phyloP scores from a whole-genome alignment of 2,329 filamentous ascomycete genomes.

The Pseudogymnoascus sp. region DNA sequence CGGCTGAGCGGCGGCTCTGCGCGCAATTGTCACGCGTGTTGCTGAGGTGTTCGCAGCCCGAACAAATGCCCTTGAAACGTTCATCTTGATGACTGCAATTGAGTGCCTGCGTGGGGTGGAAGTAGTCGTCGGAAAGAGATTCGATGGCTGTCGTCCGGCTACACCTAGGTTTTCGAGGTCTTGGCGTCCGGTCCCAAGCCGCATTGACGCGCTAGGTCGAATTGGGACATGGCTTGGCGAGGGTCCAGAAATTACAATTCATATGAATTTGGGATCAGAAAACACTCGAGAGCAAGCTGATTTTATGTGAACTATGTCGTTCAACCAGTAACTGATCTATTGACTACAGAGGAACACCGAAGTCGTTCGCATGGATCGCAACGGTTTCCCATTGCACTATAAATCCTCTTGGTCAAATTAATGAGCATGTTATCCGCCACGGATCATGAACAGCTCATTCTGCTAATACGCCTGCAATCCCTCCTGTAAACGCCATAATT shows the following conservation, averaged over 20 bases:
- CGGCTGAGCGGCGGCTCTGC: slow-evolving; percentile 45
- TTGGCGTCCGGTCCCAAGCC: slow-evolving; percentile 6
- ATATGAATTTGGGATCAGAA: background rate
- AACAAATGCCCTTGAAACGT: slow-evolving; percentile 25
- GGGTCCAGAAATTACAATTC: background rate
- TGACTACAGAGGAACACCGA: background rate
- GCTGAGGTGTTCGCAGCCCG: slow-evolving; percentile 23
- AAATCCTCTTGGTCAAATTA: background rate
- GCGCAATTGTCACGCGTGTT: slow-evolving; percentile 21
- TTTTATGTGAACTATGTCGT: too few species aligned
- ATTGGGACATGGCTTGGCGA: slow-evolving; percentile 3
- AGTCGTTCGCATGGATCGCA: background rate
- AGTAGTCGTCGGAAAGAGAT: slow-evolving; percentile 10
- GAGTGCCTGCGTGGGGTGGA: slow-evolving; percentile 16
- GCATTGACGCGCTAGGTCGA: background rate
- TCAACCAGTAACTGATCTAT: background rate
- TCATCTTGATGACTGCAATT: slow-evolving; percentile 26
- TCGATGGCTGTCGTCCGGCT: slow-evolving; percentile 10
- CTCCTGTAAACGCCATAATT: slow-evolving; percentile 20
- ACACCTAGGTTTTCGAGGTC: slow-evolving; percentile 13
- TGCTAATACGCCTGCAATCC: slow-evolving; percentile 1
- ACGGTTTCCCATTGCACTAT: background rate
- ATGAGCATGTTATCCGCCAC: background rate
- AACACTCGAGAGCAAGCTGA: background rate
- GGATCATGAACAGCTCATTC: background rate